Evolutionary conservation across 1,284 basidiomycete genomes (phyloP), one percentile per base, ranked within the genome.

Genomic region (Caloboletus firmus): DNA sequence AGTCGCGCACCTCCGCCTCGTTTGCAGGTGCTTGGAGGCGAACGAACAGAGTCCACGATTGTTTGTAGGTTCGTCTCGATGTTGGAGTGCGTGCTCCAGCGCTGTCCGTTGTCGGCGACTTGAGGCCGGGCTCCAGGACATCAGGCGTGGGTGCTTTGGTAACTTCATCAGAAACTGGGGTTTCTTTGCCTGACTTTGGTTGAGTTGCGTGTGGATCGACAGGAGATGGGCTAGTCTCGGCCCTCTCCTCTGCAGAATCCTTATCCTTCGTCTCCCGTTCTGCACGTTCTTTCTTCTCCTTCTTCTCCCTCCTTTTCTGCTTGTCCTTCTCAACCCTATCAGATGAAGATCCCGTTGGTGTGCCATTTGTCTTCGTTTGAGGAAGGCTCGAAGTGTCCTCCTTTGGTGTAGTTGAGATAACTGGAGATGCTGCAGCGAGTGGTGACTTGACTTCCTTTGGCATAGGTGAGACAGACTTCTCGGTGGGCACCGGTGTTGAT

Each of bases 41-140:
- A 79, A 94, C 82, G 72, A 91, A 95, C 51, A 95, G 79, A 5
- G 92, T 94, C 82, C 87, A 91, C 10, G 90, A 89, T 72, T 91
- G 85, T 43, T 87, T 77, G n/a, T 80, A 73, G 4, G 82, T 78
- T 58, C 82, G 77, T 51, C 76, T 76, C 46, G 80, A 77, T 59
- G 83, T 86, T 24, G 89, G 87, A 36, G 87, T 87, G 50, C 87
- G 78, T 31, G 75, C 74, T 9, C 89, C 88, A 0, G 81, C 75
- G 48, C 76, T 78, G 53, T 86, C 85, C 24, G 79, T 81, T 31
- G 73, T 75, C 15, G 85, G 84, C 7, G 77, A 77, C 54, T 72
- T 70, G 35, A 79, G 63, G 30, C 74, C 73, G 40, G 78, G 77
- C 24, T 78, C 71, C 3, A 61, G 64, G 6, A 72, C 70, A 42